These are phyloP conservation scores for Mucuna pruriens DNA, from an alignment of 306 rosid species.

Conservation along the genomic window DNA sequence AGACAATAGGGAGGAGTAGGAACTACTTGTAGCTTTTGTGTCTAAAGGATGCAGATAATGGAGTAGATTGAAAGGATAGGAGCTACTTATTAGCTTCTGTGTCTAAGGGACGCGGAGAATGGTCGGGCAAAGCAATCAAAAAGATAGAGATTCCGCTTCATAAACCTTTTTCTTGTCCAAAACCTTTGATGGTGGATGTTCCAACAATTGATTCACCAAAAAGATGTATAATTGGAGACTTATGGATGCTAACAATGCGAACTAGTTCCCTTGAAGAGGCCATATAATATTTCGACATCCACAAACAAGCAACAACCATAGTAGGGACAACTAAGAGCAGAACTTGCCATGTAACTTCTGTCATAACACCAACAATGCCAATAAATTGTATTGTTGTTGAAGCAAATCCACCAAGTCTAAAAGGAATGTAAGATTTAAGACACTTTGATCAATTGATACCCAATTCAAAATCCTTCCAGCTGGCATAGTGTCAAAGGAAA, in stretches of 20 bases:
- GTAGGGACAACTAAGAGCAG: slow-evolving; percentile 93
- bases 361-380: slow-evolving; percentile 99
- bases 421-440: slow-evolving; percentile 98
- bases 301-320: slow-evolving; percentile 95
- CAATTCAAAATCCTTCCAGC: slow-evolving; percentile 99
- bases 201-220: slow-evolving; percentile 99
- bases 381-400: slow-evolving; percentile 93
- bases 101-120: too few relatives aligned
- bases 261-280: slow-evolving; percentile 98
- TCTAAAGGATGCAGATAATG: too few relatives aligned
- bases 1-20: too few relatives aligned
- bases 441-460: slow-evolving; percentile 97
- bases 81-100: too few relatives aligned
- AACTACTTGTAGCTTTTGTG: too few relatives aligned
- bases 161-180: slow-evolving; percentile 96
- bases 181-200: slow-evolving; percentile 95
- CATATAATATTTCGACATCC: slow-evolving; percentile 99
- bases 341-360: slow-evolving; percentile 96
- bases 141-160: slow-evolving; percentile 94
- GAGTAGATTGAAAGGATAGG: too few relatives aligned
- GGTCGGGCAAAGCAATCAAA: slow-evolving; percentile 97
- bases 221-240: slow-evolving; percentile 92
- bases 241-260: slow-evolving; percentile 97
- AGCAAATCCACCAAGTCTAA: slow-evolving; percentile 99
- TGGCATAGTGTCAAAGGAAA: slow-evolving; percentile 97